Evolutionary conservation across 2,329 filamentous ascomycete species (phyloP), one percentile per base, ranked within the genome.

Genomic region (Colletotrichum melonis): DNA sequence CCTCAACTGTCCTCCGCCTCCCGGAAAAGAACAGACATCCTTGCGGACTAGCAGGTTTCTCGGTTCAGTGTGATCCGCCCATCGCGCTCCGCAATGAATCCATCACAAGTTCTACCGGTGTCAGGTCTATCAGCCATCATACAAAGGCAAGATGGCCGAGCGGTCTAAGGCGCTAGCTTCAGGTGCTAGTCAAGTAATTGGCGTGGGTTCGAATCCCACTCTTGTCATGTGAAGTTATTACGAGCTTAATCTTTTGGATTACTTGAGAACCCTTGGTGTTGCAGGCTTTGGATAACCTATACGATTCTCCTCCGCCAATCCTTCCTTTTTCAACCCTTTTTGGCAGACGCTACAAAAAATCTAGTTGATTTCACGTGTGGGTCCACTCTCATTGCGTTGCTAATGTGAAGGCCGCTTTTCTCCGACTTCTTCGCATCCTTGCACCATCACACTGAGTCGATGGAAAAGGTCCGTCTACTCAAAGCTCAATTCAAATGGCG

Each of bases 111-210:
- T n/a, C n/a, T n/a, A n/a, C n/a, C n/a, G n/a, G n/a, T n/a, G n/a
- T n/a, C n/a, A n/a, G n/a, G n/a, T n/a, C n/a, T n/a, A n/a, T n/a
- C n/a, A n/a, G n/a, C n/a, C n/a, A n/a, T n/a, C n/a, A n/a, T n/a
- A n/a, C n/a, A n/a, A n/a, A n/a, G 71, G 71, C 67, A 71, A 73
- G 71, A 73, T 73, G 71, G 71, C 71, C 71, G 71, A 73, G 71
- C 71, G 71, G 71, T 73, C 71, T 66, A 73, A 73, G 71, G 71
- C 71, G 71, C 71, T 71, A 73, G 71, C 71, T 73, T 73, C 71
- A 73, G 71, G 71, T 73, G 71, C 71, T 73, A 71, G 67, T 73
- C 67, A 57, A 71, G 71, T 28, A 73, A 73, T 71, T 57, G 67
- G 71, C 71, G 60, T 57, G 70, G 67, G 70, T 73, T 73, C 70